Percentiles rank a stretch among this genome's conserved stretches.
These are phyloP conservation scores for Carex parvula DNA, from an alignment of 176 grass and related monocot species.

Conservation along the genomic window DNA sequence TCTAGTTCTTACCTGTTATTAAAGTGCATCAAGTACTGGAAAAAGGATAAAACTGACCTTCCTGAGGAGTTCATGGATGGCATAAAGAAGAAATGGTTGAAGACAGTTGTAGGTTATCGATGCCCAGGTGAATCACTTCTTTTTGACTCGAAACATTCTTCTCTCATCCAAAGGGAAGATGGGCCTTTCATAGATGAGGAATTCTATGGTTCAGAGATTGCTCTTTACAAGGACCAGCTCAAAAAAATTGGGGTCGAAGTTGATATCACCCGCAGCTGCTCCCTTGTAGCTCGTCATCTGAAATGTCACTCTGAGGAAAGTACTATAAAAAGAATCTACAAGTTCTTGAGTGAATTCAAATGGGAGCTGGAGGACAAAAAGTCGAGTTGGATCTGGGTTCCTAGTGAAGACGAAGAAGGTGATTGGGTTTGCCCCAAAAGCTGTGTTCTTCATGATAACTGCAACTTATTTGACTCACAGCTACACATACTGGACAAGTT, in stretches of 20 bases:
- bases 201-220: slow-evolving; percentile 40
- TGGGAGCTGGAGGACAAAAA: slow-evolving; percentile 33
- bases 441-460: slow-evolving; percentile 45
- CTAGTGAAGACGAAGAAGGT: slow-evolving; percentile 22
- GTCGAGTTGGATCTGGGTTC: slow-evolving; percentile 57
- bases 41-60: not conserved
- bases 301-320: slow-evolving; percentile 32
- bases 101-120: slow-evolving; percentile 44
- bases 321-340: slow-evolving; percentile 55
- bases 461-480: slow-evolving; percentile 37
- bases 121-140: slow-evolving; percentile 45
- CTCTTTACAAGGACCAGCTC: slow-evolving; percentile 35
- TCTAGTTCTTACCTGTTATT: slow-evolving; percentile 38
- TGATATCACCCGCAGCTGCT: slow-evolving; percentile 20
- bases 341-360: slow-evolving; percentile 33
- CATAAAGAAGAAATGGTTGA: slow-evolving; percentile 38
- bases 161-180: slow-evolving; percentile 30
- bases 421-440: slow-evolving; percentile 42
- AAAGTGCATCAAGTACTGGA: slow-evolving; percentile 27
- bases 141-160: slow-evolving; percentile 41
- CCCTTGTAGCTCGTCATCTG: slow-evolving; percentile 40
- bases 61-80: slow-evolving; percentile 34
- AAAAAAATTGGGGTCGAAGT: slow-evolving; percentile 40
- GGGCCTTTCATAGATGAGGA: slow-evolving; percentile 71
- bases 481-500: slow-evolving; percentile 51